Percentiles rank a stretch among this genome's conserved stretches.
These are phyloP conservation scores for Aspergillus saccharolyticus DNA, from an alignment of 495 filamentous ascomycete genomes.

Conservation along the genomic window DNA sequence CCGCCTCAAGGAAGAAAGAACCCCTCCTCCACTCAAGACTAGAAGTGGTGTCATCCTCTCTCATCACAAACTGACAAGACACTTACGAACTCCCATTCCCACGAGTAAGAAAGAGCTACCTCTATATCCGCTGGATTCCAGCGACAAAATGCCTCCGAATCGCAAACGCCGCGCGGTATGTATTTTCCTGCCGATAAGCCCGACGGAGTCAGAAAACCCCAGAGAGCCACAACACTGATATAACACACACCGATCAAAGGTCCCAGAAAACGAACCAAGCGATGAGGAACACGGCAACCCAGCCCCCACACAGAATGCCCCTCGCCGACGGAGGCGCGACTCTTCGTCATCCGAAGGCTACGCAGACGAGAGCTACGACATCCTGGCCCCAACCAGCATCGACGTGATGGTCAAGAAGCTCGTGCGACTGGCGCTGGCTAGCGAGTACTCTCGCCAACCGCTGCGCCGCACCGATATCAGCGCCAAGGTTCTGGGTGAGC, in stretches of 20 bases:
- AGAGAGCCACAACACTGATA: background rate
- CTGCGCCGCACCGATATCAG: constrained; percentile 75
- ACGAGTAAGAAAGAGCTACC: background rate
- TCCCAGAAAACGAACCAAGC: constrained; percentile 6
- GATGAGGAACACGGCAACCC: constrained; percentile 1
- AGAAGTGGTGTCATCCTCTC: background rate
- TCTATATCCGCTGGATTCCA: constrained; percentile 12
- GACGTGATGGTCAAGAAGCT: constrained; percentile 81
- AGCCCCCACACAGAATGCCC: constrained; percentile 1
- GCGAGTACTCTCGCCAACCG: constrained; percentile 76
- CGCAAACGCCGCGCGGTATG: constrained; percentile 40
- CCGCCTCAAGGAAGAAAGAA: background rate
- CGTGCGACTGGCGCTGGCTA: constrained; percentile 81
- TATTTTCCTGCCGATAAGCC: background rate
- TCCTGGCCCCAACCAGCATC: constrained; percentile 36
- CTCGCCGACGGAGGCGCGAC: constrained; percentile 4
- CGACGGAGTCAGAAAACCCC: background rate
- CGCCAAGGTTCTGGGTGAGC: constrained; percentile 53
- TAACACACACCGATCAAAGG: background rate
- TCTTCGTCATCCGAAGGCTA: constrained; percentile 2
- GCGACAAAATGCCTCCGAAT: constrained; percentile 29
- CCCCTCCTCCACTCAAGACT: background rate
- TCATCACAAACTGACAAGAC: too few species aligned
- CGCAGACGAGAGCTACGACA: constrained; percentile 22
- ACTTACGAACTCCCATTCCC: too few species aligned